Evolutionary conservation across 2,329 filamentous ascomycete species (phyloP), one percentile per base, ranked within the genome.

Genomic region (Paramyrothecium roridum): DNA sequence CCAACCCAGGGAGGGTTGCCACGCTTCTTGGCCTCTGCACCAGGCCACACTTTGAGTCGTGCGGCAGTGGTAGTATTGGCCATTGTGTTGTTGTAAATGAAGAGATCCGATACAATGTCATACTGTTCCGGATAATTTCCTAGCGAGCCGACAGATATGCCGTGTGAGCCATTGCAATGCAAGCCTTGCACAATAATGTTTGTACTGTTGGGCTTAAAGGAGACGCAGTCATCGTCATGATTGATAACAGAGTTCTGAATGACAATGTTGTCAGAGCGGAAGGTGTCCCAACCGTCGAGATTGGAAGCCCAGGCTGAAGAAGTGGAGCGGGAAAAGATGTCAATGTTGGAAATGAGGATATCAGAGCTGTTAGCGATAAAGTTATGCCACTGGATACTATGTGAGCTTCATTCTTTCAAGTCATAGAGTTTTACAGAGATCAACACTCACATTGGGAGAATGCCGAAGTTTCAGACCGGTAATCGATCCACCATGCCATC

Each of bases 11-110:
- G 78, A 2, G 82, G 79, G 2, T 69, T 55, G 10, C 26, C 26
- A 30, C 26, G 26, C 13, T 77, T 57, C 10, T 51, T 10, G 2
- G 54, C 54, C 10, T 52, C 53, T 8, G 52, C 53, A 26, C 84
- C 84, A 0, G 86, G 85, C 87, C 86, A 90, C 58, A 89, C 86
- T 69, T 90, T 90, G 73, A 90, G 88, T 56, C 87, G 83, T 1
- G 86, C 87, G 40, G 83, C 85, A 60, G 88, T 82, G 53, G 80
- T 73, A 3, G 81, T 79, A 61, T 86, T 83, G 59, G 75, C 73
- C 77, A 85, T 80, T 43, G 76, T 77, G 48, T 79, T 74, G 61
- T 86, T 85, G 69, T 79, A 82, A 53, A 87, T 80, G 61, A 85
- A 83, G 23, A 89, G 66, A 63, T 90, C 83, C 67, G 87, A 77